Evolutionary conservation across 768 basidiomycete genomes (phyloP), one percentile per base, ranked within the genome.

Genomic region (Russula olivacea): DNA sequence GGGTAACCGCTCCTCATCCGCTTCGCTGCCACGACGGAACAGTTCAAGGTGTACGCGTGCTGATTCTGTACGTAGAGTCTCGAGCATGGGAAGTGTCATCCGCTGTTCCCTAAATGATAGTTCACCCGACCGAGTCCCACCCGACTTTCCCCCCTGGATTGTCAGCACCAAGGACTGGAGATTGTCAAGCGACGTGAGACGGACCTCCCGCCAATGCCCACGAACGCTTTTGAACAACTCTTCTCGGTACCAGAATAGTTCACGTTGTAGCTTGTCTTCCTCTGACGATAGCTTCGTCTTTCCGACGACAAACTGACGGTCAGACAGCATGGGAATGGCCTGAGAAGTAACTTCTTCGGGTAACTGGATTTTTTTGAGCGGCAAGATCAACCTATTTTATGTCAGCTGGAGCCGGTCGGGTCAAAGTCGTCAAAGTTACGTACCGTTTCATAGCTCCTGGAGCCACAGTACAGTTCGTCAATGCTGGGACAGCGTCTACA

Each of bases 181-280:
- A 49, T 10, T 21, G 5, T 25, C 2, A 38, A 11, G 6, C 15
- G 21, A 21, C 17, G 21, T 40, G 23, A 17, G 38, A 62, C 82
- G 62, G 63, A 93, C 95, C 83, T 98, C 97, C 70, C 81, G 81
- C 97, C 97, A 99, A 19, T 77, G 78, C 11, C 88, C 88, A 14
- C 76, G 77, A 15, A 98, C 72, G 55, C 76, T 74, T 51, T 83
- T 83, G 69, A 98, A 82, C 11, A 99, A 75, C 66, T 88, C 85
- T 72, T 99, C 95, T 40, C 95, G 81, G 72, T 97, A 96, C 97
- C 97, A 99, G 76, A 98, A 99, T 17, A 95, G 72, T 71, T 93
- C 90, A 43, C 85, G 80, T 71, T 93, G 88, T 11, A 78, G 70
- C 48, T 77, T 78, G 64, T 88, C 81, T 67, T 91, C 87, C 50